These are phyloP conservation scores for Coccomyxa sp. DNA, from an alignment of 139 green algal species.

Conservation along the genomic window DNA sequence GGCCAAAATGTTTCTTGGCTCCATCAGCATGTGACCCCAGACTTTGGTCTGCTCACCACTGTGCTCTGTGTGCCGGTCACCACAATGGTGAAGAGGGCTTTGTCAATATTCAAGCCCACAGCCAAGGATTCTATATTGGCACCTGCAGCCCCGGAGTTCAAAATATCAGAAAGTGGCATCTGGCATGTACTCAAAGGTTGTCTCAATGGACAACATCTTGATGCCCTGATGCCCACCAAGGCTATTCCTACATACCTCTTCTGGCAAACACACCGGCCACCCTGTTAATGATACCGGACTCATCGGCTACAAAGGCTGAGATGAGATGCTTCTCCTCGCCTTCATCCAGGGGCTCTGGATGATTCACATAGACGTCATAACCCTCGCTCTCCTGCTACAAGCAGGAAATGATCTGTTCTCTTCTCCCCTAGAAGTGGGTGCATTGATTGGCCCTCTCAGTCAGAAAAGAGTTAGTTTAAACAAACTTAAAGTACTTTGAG, in stretches of 20 bases:
- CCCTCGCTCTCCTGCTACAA: neutral
- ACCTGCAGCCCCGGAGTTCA: conserved; percentile 29
- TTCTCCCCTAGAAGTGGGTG: too few species aligned
- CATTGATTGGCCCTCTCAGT: too few species aligned
- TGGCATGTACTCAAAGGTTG: neutral
- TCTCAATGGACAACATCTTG: neutral
- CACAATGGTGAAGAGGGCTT: conserved; percentile 96
- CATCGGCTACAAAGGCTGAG: conserved; percentile 93
- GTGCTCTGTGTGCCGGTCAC: conserved; percentile 63
- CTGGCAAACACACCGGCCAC: conserved; percentile 94
- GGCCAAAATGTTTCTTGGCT: too few species aligned
- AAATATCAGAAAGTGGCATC: neutral
- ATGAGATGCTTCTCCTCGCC: conserved; percentile 90
- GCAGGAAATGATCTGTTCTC: neutral
- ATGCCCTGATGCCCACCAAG: neutral
- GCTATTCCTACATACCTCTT: conserved; percentile 36
- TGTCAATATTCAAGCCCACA: conserved; percentile 89
- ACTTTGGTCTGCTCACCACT: conserved; percentile 43
- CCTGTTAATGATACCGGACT: conserved; percentile 96
- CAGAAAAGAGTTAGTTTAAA: too few species aligned
- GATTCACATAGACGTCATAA: conserved; percentile 42
- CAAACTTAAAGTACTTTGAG: too few species aligned
- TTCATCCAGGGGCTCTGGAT: conserved; percentile 69
- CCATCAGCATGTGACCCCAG: neutral
- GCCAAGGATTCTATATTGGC: conserved; percentile 97